Evolutionary conservation across 805 yeast species (phyloP).

Genomic region (Osmozyma mogii): DNA sequence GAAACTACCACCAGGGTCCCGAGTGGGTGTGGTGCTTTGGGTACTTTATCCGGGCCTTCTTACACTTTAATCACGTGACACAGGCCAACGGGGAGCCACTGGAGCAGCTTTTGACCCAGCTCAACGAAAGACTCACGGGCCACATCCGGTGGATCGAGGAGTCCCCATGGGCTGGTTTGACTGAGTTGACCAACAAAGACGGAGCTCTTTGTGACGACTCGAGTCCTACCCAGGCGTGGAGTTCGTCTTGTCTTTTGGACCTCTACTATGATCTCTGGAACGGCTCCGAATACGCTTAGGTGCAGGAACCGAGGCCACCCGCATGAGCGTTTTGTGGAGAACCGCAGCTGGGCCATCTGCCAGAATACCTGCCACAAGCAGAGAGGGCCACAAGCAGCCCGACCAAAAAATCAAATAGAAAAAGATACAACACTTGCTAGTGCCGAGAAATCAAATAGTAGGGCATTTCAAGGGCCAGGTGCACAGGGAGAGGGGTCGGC

Average conservation of each 20-base stretch:
- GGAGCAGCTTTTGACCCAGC: slow-evolving; percentile 45
- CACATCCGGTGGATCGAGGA: slow-evolving; percentile 63
- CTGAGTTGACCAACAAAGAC: slow-evolving; percentile 85
- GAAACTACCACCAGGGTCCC: slow-evolving; percentile 98
- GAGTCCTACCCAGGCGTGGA: slow-evolving; percentile 97
- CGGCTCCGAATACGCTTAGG: neutral
- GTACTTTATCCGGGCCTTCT: slow-evolving; percentile 74
- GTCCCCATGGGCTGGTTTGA: slow-evolving; percentile 90
- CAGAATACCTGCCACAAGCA: no score
- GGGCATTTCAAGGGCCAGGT: no score
- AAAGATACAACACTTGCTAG: no score
- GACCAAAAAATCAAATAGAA: no score
- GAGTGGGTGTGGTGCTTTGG: slow-evolving; percentile 97
- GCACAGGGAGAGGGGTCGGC: no score
- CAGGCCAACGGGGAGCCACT: slow-evolving; percentile 36
- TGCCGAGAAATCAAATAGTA: no score
- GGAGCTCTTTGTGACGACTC: slow-evolving; percentile 80
- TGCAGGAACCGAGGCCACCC: no score
- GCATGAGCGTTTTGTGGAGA: no score
- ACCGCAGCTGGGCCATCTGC: no score
- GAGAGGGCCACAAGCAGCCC: no score
- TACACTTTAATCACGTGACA: slow-evolving; percentile 40
- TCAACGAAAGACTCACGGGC: slow-evolving; percentile 52
- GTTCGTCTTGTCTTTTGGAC: slow-evolving; percentile 78
- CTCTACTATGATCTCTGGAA: slow-evolving; percentile 58